A percentile compares a stretch with the other conserved stretches of the same genome.
These are phyloP conservation scores for Dendrobium catenatum DNA, from an alignment of 106 monocot genomes.

Conservation along the genomic window DNA sequence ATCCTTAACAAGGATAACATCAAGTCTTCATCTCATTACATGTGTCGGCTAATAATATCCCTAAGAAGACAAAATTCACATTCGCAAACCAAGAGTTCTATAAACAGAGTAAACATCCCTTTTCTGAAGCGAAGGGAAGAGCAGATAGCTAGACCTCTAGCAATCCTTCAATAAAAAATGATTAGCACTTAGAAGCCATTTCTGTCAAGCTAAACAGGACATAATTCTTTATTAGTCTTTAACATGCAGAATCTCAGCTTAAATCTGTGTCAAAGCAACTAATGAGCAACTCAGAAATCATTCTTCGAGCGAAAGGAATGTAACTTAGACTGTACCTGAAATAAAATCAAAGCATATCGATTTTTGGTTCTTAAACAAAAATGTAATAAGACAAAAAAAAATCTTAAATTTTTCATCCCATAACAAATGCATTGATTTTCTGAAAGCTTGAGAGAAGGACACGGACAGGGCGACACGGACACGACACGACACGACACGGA, in stretches of 20 bases:
- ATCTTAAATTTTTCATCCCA: not conserved
- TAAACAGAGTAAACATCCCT: not conserved
- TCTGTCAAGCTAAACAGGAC: no score
- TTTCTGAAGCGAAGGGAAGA: not conserved
- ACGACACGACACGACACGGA: no score
- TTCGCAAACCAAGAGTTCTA: not conserved
- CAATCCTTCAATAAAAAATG: not conserved
- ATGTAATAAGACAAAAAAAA: not conserved
- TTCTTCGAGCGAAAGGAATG: slow-evolving; percentile 85
- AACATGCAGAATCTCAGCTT: slow-evolving; percentile 6
- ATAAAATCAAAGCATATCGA: not conserved
- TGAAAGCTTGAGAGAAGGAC: not conserved
- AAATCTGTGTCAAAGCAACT: slow-evolving; percentile 80
- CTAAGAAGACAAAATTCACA: not conserved
- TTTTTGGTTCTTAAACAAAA: not conserved
- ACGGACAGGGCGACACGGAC: no score
- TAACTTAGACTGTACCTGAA: slow-evolving; percentile 97
- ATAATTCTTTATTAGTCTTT: no score
- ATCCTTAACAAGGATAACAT: no score
- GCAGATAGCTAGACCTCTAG: not conserved
- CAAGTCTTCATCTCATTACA: no score
- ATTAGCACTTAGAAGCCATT: no score
- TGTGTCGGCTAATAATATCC: no score
- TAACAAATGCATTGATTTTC: not conserved
- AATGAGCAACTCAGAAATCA: slow-evolving; percentile 71